Base-by-base conservation (phyloP, 2,329 filamentous ascomycete genomes). In the Hypoxylon sp. region DNA sequence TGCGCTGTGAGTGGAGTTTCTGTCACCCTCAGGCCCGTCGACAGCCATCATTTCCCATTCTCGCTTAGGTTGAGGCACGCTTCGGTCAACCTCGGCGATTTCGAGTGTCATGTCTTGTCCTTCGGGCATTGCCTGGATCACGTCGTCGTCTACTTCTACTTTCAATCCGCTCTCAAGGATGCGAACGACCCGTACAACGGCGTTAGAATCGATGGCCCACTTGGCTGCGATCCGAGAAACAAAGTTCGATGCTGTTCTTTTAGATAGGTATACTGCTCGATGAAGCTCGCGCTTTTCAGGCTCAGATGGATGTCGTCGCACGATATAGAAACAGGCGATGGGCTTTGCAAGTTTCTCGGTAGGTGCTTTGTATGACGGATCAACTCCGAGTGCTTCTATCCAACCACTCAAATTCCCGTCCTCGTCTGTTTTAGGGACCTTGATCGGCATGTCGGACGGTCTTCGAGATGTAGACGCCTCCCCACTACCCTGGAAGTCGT, bases 351-450 rank as follows among this genome's bases (percentile, higher is more conserved):
- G 83, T 63, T 87, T 88, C 74, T 97, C 93, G 0, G 86, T 82
- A 0, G 94, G 94, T 48, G 96, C 91, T 64, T 91, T 89, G 78
- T 98, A 99, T 1, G 87, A 87, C 14, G 90, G 84, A 78, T 98
- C 96, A n/a, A 98, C 93, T 33, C 94, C 96, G 6, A 97, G 82
- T 0, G 94, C 94, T 78, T 98, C 94, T 70, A 98, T 96, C 90
- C 92, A 97, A 5, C 92, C 92, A 67, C 89, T 91, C 29, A 94
- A 83, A 24, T 87, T 88, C 9, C 91, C 91, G 37, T 88, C 83
- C 22, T 89, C 87, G 58, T 90, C 88, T 0, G 84, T 85, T 72
- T 86, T 85, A 59, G 78, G 80, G 48, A 89, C 76, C 61, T 83
- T 84, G 1, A 83, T 86, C 0, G 85, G 84, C 47, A 92, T 78